Conservation (phyloP, 1,284 basidiomycete genomes). For the Ganoderma resinaceum region DNA sequence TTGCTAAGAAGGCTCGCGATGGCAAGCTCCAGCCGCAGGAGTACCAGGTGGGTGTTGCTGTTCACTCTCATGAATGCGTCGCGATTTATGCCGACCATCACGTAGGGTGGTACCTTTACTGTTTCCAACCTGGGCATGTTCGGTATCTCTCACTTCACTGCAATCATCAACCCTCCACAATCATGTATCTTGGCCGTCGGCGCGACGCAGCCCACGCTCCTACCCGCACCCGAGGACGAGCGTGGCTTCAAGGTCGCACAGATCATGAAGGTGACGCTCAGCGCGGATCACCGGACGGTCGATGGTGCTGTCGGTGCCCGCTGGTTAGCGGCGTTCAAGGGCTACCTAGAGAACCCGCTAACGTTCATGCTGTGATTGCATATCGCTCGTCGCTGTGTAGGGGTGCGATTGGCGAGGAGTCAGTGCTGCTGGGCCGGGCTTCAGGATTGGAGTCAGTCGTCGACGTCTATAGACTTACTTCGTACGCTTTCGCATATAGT, state of each 20-base stretch:
- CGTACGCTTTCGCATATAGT: slow-evolving; percentile 33
- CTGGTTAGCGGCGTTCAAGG: slow-evolving; percentile 95
- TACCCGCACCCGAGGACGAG: slow-evolving; percentile 88
- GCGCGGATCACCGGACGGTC: slow-evolving; percentile 94
- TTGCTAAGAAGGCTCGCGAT: slow-evolving; percentile 95
- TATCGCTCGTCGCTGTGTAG: not conserved
- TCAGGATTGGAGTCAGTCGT: slow-evolving; percentile 24
- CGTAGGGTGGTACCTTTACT: slow-evolving; percentile 95
- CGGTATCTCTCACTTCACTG: slow-evolving; percentile 95
- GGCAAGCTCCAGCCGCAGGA: slow-evolving; percentile 96
- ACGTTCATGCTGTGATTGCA: slow-evolving; percentile 86
- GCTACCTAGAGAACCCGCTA: slow-evolving; percentile 96
- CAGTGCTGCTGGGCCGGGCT: slow-evolving; percentile 19
- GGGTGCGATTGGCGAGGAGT: not conserved
- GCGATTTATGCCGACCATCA: not conserved
- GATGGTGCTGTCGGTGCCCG: slow-evolving; percentile 92
- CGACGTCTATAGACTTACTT: slow-evolving; percentile 32
- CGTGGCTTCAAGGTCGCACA: slow-evolving; percentile 93
- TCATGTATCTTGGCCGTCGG: slow-evolving; percentile 98
- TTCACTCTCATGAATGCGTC: not conserved
- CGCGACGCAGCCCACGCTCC: slow-evolving; percentile 85
- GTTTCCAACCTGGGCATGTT: slow-evolving; percentile 99
- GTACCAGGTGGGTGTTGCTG: slow-evolving; percentile 77
- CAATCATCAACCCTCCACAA: slow-evolving; percentile 99
- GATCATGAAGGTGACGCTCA: slow-evolving; percentile 96